Evolutionary conservation across 75 land plant species (phyloP), one percentile per base, ranked within the genome.

Genomic region (Cupressus sempervirens): DNA sequence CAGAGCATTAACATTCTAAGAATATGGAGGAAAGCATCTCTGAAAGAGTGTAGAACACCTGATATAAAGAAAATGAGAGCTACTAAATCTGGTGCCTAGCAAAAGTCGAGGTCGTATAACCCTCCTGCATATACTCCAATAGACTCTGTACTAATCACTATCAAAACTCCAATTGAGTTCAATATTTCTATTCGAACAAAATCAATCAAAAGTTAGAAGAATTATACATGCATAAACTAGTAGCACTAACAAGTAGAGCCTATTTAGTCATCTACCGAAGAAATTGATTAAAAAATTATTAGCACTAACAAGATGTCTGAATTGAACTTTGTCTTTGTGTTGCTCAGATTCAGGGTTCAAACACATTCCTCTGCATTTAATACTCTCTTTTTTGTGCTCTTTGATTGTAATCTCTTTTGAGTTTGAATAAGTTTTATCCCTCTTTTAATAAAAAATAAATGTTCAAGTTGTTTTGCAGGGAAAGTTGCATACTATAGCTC

Each of bases 41-140:
- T 72, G 13, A 72, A 72, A 32, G 34, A 29, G 35, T 72, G 74
- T 45, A 75, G 26, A 26, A 48, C 81, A 95, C 99, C 99, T 89
- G 99, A 97, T 68, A 98, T 97, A 88, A 97, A 97, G 90, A 98
- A 97, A 89, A 97, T 94, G 13, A 97, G 82, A 45, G 92, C 99
- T 85, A 88, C 87, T 10, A 83, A 88, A 46, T 93, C 88, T 26
- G 93, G 94, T 82, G 97, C 92, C 89, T 88, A 93, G 14, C 41
- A 50, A 76, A 91, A 91, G 12, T 88, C 87, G 7, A 86, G 53
- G 35, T 45, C 41, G 32, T 77, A 7, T 46, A 36, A 46, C 6
- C 80, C 70, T 81, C 82, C 36, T 83, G 84, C 82, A 50, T 52
- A 38, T 70, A 50, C 38, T 68, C 52, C 80, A 9, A 89, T 52